Conservation (phyloP, 768 basidiomycete genomes). For the Kwoniella newhampshirensis region DNA sequence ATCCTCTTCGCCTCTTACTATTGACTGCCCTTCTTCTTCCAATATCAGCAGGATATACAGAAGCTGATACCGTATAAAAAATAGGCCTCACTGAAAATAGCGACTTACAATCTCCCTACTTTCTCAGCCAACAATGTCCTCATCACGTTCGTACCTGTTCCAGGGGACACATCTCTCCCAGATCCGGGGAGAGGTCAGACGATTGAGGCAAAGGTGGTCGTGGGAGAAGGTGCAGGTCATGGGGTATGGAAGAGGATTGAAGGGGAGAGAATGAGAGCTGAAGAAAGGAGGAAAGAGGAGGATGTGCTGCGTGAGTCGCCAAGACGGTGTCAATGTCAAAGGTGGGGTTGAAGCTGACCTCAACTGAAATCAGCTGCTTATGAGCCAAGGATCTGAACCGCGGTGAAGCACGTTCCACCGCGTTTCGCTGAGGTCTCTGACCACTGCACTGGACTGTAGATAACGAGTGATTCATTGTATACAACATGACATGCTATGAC, state of each 20-base stretch:
- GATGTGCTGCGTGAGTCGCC: conserved; percentile 41
- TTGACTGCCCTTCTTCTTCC: no score
- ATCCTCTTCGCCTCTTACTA: no score
- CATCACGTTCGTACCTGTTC: conserved; percentile 33
- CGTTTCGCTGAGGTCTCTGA: no score
- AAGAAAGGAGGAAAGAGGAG: conserved; percentile 27
- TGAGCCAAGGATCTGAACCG: no score
- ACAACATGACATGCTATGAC: conserved; percentile 1
- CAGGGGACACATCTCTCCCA: conserved; percentile 21
- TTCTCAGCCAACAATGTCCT: conserved; percentile 40
- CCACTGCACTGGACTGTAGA: no score
- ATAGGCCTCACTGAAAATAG: conserved; percentile 25
- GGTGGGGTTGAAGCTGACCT: no score
- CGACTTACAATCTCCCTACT: conserved; percentile 41
- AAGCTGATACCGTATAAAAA: no score
- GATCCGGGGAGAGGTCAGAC: conserved; percentile 33
- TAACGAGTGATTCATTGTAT: no score
- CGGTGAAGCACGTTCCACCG: no score
- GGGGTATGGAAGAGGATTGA: conserved; percentile 44
- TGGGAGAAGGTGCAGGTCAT: conserved; percentile 43
- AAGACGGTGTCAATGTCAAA: no score
- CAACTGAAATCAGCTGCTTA: no score
- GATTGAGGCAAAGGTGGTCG: conserved; percentile 36
- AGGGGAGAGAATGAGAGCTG: conserved; percentile 32
- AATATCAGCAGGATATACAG: no score